phyloP scores from a whole-genome alignment of 441 rosid genomes.

The Breynia disticha region DNA sequence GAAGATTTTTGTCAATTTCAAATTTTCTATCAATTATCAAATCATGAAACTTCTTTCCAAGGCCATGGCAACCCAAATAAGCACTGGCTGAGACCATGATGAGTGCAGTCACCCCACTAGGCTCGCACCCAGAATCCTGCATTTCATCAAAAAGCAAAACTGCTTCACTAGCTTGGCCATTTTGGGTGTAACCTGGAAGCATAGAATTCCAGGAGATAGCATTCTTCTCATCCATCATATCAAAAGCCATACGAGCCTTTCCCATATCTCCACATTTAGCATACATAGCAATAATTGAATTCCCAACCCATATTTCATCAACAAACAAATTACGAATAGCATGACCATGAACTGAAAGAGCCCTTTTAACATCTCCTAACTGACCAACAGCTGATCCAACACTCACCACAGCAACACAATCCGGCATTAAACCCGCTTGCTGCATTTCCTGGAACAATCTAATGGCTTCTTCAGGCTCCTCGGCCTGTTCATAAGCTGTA shows the following conservation, averaged over 20 bases:
- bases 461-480: constrained; percentile 32
- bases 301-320: constrained; percentile 25
- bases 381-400: constrained; percentile 46
- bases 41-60: constrained; percentile 35
- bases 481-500: constrained; percentile 47
- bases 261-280: constrained; percentile 36
- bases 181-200: constrained; percentile 48
- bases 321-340: constrained; percentile 27
- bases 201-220: constrained; percentile 45
- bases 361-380: constrained; percentile 28
- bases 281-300: constrained; percentile 40
- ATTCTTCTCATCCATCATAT: constrained; percentile 34
- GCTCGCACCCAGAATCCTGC: constrained; percentile 27
- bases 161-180: constrained; percentile 46
- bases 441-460: constrained; percentile 32
- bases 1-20: constrained; percentile 26
- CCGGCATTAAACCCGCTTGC: constrained; percentile 25
- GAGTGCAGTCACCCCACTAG: constrained; percentile 38
- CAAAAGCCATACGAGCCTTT: constrained; percentile 34
- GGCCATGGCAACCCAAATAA: constrained; percentile 31
- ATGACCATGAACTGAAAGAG: constrained; percentile 27
- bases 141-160: constrained; percentile 40
- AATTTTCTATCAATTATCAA: constrained; percentile 19
- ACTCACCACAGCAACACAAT: constrained; percentile 31
- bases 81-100: constrained; percentile 47